A percentile compares a stretch with the other conserved stretches of the same genome.
phyloP scores from a whole-genome alignment of 352 stramenopile genomes.

The Globisporangium takayamanum region DNA sequence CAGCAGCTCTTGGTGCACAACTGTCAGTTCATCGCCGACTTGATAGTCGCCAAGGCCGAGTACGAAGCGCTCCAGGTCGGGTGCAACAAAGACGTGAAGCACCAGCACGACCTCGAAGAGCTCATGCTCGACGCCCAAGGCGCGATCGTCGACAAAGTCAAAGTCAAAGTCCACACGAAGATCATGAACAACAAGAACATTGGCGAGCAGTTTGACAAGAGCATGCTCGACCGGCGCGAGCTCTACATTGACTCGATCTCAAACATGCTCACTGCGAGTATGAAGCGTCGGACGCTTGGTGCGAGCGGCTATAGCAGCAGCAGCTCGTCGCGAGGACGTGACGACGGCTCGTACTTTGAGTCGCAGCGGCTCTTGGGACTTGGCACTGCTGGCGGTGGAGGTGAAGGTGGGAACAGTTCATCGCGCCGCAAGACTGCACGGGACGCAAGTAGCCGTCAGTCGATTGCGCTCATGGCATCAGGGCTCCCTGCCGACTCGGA shows the following conservation, averaged over 20 bases:
- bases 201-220: conserved; percentile 83
- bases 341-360: conserved; percentile 36
- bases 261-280: conserved; percentile 69
- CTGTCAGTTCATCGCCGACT: conserved; percentile 74
- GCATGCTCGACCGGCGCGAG: conserved; percentile 63
- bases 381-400: conserved; percentile 4
- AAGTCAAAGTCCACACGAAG: conserved; percentile 73
- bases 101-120: conserved; percentile 38
- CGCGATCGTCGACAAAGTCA: conserved; percentile 65
- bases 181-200: conserved; percentile 90
- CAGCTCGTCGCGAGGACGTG: not conserved
- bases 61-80: conserved; percentile 65
- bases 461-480: conserved; percentile 23
- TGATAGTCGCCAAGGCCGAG: conserved; percentile 69
- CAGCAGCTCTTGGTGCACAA: conserved; percentile 73
- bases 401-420: conserved; percentile 5
- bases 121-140: conserved; percentile 63
- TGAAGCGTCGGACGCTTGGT: conserved; percentile 62
- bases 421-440: conserved; percentile 24
- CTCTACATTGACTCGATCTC: conserved; percentile 74
- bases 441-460: conserved; percentile 13
- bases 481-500: conserved; percentile 25
- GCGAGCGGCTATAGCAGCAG: conserved; percentile 10
- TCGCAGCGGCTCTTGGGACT: conserved; percentile 33
- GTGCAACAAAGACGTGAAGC: conserved; percentile 57